A percentile compares a stretch with the other conserved stretches of the same genome.
Evolutionary conservation across 768 basidiomycete genomes (phyloP).

Genomic region (Hypsizygus marmoreus): DNA sequence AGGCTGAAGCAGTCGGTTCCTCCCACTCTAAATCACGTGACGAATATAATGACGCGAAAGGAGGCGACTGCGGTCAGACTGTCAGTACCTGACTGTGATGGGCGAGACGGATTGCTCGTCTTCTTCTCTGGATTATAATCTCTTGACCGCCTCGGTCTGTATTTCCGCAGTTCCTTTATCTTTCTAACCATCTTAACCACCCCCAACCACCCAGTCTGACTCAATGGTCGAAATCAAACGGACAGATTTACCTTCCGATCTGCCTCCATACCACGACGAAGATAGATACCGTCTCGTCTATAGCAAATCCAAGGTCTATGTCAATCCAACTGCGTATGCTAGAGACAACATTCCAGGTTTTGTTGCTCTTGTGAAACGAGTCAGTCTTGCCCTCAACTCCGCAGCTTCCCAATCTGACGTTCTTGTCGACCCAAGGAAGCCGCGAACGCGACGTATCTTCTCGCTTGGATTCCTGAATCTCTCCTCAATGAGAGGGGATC

Average conservation of each 20-base stretch:
- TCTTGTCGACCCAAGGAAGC: conserved; percentile 55
- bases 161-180: too few species aligned
- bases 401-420: conserved; percentile 3
- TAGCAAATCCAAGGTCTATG: conserved; percentile 92
- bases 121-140: conserved; percentile 44
- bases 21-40: conserved; percentile 11
- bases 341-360: conserved; percentile 96
- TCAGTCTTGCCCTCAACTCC: conserved; percentile 38
- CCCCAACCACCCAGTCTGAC: conserved; percentile 35
- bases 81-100: too few species aligned
- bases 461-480: conserved; percentile 93
- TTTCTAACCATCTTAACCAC: neutral
- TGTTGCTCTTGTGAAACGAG: conserved; percentile 87
- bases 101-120: conserved; percentile 20
- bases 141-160: conserved; percentile 53
- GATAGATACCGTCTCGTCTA: conserved; percentile 79
- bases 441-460: conserved; percentile 70
- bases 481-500: conserved; percentile 80
- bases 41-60: too few species aligned
- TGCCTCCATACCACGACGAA: conserved; percentile 38
- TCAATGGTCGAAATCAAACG: conserved; percentile 82
- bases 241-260: conserved; percentile 26
- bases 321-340: conserved; percentile 90
- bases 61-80: conserved; percentile 16
- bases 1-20: conserved; percentile 5